Percentiles rank a stretch among this genome's conserved stretches.
phyloP scores from a whole-genome alignment of 495 filamentous ascomycete species.

The Daldinia decipiens region DNA sequence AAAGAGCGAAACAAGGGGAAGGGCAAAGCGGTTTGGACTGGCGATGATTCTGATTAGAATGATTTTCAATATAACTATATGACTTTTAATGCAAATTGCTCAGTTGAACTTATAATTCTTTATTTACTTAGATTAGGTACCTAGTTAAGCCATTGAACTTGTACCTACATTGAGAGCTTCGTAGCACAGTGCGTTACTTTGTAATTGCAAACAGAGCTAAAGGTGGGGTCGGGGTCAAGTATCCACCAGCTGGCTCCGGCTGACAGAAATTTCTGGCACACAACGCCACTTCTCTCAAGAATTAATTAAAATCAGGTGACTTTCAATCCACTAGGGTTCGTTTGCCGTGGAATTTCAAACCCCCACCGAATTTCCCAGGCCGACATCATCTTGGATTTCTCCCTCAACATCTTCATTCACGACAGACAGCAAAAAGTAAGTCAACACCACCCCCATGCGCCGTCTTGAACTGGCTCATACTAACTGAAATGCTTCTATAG shows the following conservation, averaged over 20 bases:
- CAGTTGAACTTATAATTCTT: not conserved
- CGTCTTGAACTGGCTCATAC: not conserved
- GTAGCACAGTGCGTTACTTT: not conserved
- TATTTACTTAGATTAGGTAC: no score
- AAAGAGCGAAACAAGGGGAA: constrained; percentile 49
- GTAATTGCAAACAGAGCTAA: not conserved
- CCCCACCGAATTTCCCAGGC: constrained; percentile 42
- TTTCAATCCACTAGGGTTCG: constrained; percentile 42
- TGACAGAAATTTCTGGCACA: constrained; percentile 5
- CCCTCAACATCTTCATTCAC: constrained; percentile 31
- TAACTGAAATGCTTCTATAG: constrained; percentile 41
- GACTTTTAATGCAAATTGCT: not conserved
- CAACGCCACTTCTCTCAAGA: constrained; percentile 23
- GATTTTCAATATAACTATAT: not conserved
- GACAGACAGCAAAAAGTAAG: constrained; percentile 52
- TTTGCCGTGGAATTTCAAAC: constrained; percentile 41
- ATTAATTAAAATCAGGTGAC: constrained; percentile 33
- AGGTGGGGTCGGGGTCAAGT: not conserved
- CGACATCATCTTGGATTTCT: constrained; percentile 38
- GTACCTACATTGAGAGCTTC: no score
- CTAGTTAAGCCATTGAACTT: no score
- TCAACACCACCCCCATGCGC: constrained; percentile 8
- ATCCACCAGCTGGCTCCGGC: not conserved
- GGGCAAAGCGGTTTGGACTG: constrained; percentile 44
- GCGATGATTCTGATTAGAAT: constrained; percentile 27